Evolutionary conservation across 345 rosid genomes (phyloP).

Genomic region (Nasturtium officinale): DNA sequence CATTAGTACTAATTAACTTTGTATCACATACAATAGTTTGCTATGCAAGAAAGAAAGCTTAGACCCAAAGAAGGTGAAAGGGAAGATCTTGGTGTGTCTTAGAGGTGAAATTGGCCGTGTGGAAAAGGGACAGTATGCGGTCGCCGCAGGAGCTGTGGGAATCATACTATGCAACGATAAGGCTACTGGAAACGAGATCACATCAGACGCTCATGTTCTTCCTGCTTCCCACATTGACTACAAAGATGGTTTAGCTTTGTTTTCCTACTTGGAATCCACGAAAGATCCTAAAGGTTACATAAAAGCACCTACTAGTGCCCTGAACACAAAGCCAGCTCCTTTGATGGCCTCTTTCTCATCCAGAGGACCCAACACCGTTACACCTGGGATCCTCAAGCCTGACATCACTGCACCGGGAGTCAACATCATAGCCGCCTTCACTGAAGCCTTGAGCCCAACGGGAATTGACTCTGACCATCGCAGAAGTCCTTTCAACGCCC

Average conservation of each 20-base stretch:
- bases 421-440: slow-evolving; percentile 61
- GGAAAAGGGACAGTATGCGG: slow-evolving; percentile 55
- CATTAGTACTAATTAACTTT: neutral
- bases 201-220: slow-evolving; percentile 63
- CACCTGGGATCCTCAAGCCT: slow-evolving; percentile 73
- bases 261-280: slow-evolving; percentile 50
- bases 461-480: slow-evolving; percentile 46
- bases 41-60: slow-evolving; percentile 50
- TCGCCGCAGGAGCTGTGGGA: slow-evolving; percentile 61
- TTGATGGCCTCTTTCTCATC: slow-evolving; percentile 67
- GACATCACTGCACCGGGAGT: slow-evolving; percentile 90
- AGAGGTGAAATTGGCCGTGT: slow-evolving; percentile 52
- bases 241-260: slow-evolving; percentile 51
- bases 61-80: slow-evolving; percentile 59
- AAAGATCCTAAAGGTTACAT: slow-evolving; percentile 56
- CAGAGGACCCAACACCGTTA: slow-evolving; percentile 60
- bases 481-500: slow-evolving; percentile 43
- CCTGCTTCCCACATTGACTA: slow-evolving; percentile 65
- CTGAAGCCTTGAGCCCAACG: slow-evolving; percentile 47
- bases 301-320: slow-evolving; percentile 28
- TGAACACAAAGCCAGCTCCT: slow-evolving; percentile 59
- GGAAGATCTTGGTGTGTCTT: slow-evolving; percentile 68
- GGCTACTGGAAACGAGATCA: slow-evolving; percentile 48
- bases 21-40: slow-evolving; percentile 26
- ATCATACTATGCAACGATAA: slow-evolving; percentile 72